phyloP scores from a whole-genome alignment of 1,284 basidiomycete genomes.

The Amylostereum areolatum region DNA sequence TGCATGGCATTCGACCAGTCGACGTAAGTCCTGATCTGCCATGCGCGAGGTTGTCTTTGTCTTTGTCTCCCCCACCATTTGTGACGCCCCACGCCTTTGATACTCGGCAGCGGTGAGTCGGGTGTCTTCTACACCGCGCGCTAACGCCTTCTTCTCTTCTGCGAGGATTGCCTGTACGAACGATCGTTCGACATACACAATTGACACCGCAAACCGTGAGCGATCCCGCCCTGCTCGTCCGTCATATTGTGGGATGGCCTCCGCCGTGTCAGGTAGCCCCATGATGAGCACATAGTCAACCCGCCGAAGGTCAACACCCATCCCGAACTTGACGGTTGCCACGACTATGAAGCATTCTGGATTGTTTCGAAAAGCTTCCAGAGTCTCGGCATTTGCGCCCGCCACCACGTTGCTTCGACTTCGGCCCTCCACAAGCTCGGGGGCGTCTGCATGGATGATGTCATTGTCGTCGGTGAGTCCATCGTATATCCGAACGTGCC shows the following conservation, averaged over 20 bases:
- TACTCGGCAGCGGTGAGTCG: too few relatives aligned
- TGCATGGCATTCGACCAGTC: too few relatives aligned
- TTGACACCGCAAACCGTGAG: neutral
- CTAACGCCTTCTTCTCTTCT: too few relatives aligned
- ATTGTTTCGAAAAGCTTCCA: constrained; percentile 15
- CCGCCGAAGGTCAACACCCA: constrained; percentile 19
- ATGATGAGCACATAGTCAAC: constrained; percentile 17
- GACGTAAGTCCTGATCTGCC: too few relatives aligned
- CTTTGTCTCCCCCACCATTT: too few relatives aligned
- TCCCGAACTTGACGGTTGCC: constrained; percentile 19
- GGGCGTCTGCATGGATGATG: constrained; percentile 2
- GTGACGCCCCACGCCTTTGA: too few relatives aligned
- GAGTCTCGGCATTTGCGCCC: constrained; percentile 11
- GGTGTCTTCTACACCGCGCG: too few relatives aligned
- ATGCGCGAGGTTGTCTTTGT: too few relatives aligned
- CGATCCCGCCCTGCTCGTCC: constrained; percentile 14
- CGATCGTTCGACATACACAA: constrained; percentile 2
- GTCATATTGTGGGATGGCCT: constrained; percentile 17
- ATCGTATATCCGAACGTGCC: neutral
- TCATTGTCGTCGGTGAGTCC: neutral
- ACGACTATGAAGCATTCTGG: constrained; percentile 14
- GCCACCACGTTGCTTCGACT: too few relatives aligned
- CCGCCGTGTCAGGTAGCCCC: constrained; percentile 13
- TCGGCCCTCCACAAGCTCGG: too few relatives aligned
- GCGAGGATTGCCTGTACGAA: neutral